These are phyloP conservation scores for Xylaria bambusicola DNA, from an alignment of 495 filamentous ascomycete genomes.

Conservation along the genomic window DNA sequence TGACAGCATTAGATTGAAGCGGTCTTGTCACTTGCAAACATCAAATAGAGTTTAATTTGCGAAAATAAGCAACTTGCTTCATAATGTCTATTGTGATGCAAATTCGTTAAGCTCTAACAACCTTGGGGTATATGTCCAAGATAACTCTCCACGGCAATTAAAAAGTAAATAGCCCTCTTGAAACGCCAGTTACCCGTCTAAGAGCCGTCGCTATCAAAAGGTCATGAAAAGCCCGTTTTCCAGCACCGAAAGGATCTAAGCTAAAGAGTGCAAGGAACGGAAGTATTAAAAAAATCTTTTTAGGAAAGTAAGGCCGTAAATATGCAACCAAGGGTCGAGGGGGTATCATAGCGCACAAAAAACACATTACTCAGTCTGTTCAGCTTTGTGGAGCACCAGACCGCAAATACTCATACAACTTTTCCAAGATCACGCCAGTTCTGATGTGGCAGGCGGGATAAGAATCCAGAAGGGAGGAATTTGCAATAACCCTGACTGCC, in stretches of 20 bases:
- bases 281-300: slow-evolving; percentile 17
- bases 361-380: slow-evolving; percentile 23
- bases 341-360: slow-evolving; percentile 28
- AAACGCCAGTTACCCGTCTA: slow-evolving; percentile 15
- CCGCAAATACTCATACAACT: slow-evolving; percentile 23
- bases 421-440: slow-evolving; percentile 7
- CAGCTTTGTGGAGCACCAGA: slow-evolving; percentile 14
- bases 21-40: background rate
- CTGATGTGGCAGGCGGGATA: background rate
- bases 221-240: background rate
- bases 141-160: background rate
- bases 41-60: background rate
- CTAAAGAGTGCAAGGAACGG: background rate
- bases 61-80: background rate
- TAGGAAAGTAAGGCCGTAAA: slow-evolving; percentile 14
- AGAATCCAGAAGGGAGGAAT: background rate
- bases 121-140: slow-evolving; percentile 1
- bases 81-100: slow-evolving; percentile 3
- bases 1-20: background rate
- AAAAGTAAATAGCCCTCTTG: background rate
- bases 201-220: background rate
- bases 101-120: slow-evolving; percentile 9
- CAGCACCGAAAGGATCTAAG: background rate
- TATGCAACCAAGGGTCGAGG: slow-evolving; percentile 24
- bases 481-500: background rate